Evolutionary conservation across 73 alveolate species (phyloP).

Genomic region (Tetrahymena malaccensis): DNA sequence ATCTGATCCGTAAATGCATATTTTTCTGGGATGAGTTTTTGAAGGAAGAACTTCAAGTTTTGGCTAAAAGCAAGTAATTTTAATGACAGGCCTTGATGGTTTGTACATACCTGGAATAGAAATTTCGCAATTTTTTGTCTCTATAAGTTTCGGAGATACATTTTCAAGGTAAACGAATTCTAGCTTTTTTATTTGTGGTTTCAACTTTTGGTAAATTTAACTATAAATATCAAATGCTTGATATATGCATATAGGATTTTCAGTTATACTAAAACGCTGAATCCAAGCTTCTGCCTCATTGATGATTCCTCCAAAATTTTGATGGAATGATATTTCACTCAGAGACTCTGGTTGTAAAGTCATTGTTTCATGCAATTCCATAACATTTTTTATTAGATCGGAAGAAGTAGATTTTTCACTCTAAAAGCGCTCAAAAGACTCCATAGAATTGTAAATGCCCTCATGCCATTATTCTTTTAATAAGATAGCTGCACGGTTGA

Average conservation of each 20-base stretch:
- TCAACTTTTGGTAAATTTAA: conserved; percentile 57
- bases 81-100: conserved; percentile 59
- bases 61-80: conserved; percentile 71
- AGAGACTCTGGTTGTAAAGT: conserved; percentile 79
- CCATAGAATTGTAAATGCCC: conserved; percentile 90
- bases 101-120: conserved; percentile 83
- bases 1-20: conserved; percentile 86
- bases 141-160: conserved; percentile 65
- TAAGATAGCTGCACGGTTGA: conserved; percentile 86
- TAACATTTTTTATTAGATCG: conserved; percentile 64
- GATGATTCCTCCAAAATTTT: conserved; percentile 78
- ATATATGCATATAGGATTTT: conserved; percentile 64
- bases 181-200: conserved; percentile 58
- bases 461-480: conserved; percentile 92
- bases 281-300: conserved; percentile 87
- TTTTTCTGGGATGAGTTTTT: conserved; percentile 93
- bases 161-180: conserved; percentile 44
- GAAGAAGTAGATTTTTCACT: conserved; percentile 40
- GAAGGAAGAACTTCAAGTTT: conserved; percentile 74
- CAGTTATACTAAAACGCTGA: conserved; percentile 38
- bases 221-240: conserved; percentile 91
- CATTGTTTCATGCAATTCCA: conserved; percentile 79
- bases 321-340: conserved; percentile 90
- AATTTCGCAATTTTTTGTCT: conserved; percentile 61
- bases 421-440: conserved; percentile 70